A percentile compares a stretch with the other conserved stretches of the same genome.
These are phyloP conservation scores for Solanum medicagineum DNA, from an alignment of 257 asterid species.

Conservation along the genomic window DNA sequence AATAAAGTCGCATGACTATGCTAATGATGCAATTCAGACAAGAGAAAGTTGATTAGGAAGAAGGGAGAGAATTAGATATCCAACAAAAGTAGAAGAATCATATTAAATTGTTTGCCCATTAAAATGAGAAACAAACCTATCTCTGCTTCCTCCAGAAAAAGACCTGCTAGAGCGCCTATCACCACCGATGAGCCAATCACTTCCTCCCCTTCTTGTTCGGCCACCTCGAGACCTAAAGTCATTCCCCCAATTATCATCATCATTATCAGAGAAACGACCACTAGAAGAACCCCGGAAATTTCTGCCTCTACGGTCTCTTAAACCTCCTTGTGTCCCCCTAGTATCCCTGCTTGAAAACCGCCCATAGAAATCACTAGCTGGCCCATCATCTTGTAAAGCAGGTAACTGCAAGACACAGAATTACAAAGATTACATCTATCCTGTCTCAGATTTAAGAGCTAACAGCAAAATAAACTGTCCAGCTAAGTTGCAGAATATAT, in stretches of 20 bases:
- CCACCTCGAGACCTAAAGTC: slow-evolving; percentile 33
- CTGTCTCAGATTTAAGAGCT: background rate
- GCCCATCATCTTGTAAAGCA: slow-evolving; percentile 88
- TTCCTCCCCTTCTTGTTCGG: slow-evolving; percentile 39
- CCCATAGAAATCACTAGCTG: slow-evolving; percentile 68
- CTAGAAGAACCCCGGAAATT: slow-evolving; percentile 47
- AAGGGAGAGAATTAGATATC: background rate
- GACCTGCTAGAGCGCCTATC: slow-evolving; percentile 43
- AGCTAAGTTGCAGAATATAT: background rate
- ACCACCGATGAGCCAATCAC: slow-evolving; percentile 71
- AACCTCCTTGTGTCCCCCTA: slow-evolving; percentile 42
- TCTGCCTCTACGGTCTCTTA: slow-evolving; percentile 45
- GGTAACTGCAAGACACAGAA: slow-evolving; percentile 52
- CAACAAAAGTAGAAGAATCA: background rate
- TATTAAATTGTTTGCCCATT: background rate
- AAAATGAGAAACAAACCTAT: slow-evolving; percentile 22
- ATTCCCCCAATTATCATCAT: slow-evolving; percentile 19
- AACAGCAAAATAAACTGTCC: background rate
- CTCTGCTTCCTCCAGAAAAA: slow-evolving; percentile 56
- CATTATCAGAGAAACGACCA: slow-evolving; percentile 22
- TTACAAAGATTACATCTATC: background rate
- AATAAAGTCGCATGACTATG: background rate
- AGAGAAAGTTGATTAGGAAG: background rate
- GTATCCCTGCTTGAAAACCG: slow-evolving; percentile 61
- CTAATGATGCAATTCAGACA: background rate